phyloP scores from a whole-genome alignment of 2,329 filamentous ascomycete species.

The Penicillium sp. region DNA sequence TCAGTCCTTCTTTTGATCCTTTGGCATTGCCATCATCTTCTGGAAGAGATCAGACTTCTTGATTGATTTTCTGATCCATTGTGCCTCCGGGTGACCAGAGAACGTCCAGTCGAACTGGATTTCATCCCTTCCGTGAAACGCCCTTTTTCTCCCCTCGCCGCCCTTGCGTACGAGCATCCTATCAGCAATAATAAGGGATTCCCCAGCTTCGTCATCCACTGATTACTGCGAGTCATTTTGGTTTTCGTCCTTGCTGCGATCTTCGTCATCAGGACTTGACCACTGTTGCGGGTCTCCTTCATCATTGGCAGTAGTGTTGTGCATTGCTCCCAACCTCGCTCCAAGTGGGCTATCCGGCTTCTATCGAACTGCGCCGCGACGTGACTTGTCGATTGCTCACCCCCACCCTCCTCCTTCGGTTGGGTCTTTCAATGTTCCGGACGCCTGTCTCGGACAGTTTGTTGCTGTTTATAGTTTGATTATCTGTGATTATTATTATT shows the following conservation, averaged over 20 bases:
- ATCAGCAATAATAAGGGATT: slow-evolving; percentile 9
- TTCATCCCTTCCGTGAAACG: slow-evolving; percentile 18
- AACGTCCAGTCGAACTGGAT: slow-evolving; percentile 13
- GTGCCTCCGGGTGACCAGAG: slow-evolving; percentile 35
- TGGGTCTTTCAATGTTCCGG: slow-evolving; percentile 19
- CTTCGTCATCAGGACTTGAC: slow-evolving; percentile 15
- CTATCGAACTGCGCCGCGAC: slow-evolving; percentile 18
- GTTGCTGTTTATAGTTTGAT: slow-evolving; percentile 30
- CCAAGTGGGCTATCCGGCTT: slow-evolving; percentile 7
- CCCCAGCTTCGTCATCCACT: slow-evolving; percentile 19
- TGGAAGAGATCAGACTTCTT: not conserved
- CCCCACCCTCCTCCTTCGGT: slow-evolving; percentile 9
- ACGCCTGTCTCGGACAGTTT: slow-evolving; percentile 19
- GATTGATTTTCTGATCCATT: slow-evolving; percentile 20
- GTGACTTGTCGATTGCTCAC: slow-evolving; percentile 14
- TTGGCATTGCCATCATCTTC: not conserved
- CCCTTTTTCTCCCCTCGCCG: slow-evolving; percentile 16
- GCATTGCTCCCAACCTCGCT: slow-evolving; percentile 20
- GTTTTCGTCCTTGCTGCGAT: slow-evolving; percentile 27
- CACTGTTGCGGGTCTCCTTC: not conserved
- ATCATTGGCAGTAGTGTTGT: slow-evolving; percentile 1
- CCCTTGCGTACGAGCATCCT: slow-evolving; percentile 27
- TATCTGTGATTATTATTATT: slow-evolving; percentile 19
- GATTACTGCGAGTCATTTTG: slow-evolving; percentile 15
- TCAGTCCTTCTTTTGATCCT: slow-evolving; percentile 11